Percentiles rank a stretch among this genome's conserved stretches.
Conservation (phyloP, 768 basidiomycete genomes). For the Tricholoma sp. region DNA sequence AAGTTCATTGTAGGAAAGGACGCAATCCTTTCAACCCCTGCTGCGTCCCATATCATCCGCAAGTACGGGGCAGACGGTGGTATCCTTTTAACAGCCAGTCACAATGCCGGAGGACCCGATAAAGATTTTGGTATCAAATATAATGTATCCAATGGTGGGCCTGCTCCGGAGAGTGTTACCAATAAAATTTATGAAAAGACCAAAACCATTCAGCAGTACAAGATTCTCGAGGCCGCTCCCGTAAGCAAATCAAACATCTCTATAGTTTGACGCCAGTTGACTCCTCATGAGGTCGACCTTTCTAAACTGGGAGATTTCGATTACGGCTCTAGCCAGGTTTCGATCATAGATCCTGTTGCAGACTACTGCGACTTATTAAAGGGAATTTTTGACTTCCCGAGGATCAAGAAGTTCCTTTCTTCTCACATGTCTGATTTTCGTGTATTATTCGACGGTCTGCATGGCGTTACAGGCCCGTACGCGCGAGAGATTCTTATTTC, state of each 20-base stretch:
- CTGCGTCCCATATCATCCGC: constrained; percentile 92
- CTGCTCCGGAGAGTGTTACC: constrained; percentile 95
- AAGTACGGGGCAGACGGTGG: constrained; percentile 96
- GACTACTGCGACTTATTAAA: constrained; percentile 85
- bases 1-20: constrained; percentile 93
- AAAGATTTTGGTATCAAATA: constrained; percentile 99
- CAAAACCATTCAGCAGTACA: constrained; percentile 82
- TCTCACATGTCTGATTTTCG: constrained; percentile 64
- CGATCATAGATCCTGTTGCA: constrained; percentile 89
- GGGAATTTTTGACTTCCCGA: constrained; percentile 88
- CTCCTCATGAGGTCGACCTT: constrained; percentile 62
- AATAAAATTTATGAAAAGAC: constrained; percentile 91
- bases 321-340: constrained; percentile 80
- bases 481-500: constrained; percentile 83
- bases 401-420: constrained; percentile 85
- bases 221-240: constrained; percentile 69
- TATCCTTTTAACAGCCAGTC: constrained; percentile 93
- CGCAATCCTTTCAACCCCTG: constrained; percentile 92
- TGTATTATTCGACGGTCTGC: constrained; percentile 92
- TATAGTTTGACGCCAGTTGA: constrained; percentile 3
- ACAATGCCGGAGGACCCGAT: constrained; percentile 98
- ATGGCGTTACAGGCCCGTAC: constrained; percentile 97
- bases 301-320: constrained; percentile 72
- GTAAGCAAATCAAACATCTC: constrained; percentile 38
- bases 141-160: constrained; percentile 96